Base-by-base conservation (phyloP, 306 rosid genomes). In the Acacia confusa region DNA sequence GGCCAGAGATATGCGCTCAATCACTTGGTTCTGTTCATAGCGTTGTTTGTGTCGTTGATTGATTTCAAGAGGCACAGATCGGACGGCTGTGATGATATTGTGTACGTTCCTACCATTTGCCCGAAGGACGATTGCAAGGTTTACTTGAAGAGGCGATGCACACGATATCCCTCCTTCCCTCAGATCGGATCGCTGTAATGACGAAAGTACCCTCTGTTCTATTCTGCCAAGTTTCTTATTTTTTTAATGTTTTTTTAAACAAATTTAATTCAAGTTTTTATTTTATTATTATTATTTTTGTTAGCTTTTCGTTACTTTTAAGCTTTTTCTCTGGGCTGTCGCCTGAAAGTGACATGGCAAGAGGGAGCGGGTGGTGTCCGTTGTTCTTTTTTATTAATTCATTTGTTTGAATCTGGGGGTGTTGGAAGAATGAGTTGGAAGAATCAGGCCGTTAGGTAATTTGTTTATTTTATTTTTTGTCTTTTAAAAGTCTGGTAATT, bases 61-160 rank as follows among this genome's bases (percentile, higher is more conserved):
- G 94, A 95, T 83, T 95, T 95, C 88, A 84, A 85, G 87, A 83
- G 99, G 79, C 90, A 88, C n/a, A 65, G 83, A 78, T 81, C 89
- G 63, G 97, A 92, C 88, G 98, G 96, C 64, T 93, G 99, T 24
- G 99, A 95, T 90, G 98, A 92, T 8, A 90, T 95, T 47, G 66
- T 77, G 0, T 95, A 87, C 25, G 92, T 89, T 0, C 99, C 99
- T 3, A 93, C 98, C 0, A 92, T 93, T 47, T 91, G 95, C 50
- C 99, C 99, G 1, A 93, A 86, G 38, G 99, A 95, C 80, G 99
- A 95, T 78, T 93, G 99, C 87, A 85, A 5, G 87, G 92, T 95
- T 9, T 88, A 48, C 30, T 40, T 95, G 4, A 87, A 86, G 16
- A 79, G 64, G 68, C 88, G 97, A 6, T 81, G 91, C 79, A 14